Evolutionary conservation across 441 rosid species (phyloP).

Genomic region (Viola pubescens): DNA sequence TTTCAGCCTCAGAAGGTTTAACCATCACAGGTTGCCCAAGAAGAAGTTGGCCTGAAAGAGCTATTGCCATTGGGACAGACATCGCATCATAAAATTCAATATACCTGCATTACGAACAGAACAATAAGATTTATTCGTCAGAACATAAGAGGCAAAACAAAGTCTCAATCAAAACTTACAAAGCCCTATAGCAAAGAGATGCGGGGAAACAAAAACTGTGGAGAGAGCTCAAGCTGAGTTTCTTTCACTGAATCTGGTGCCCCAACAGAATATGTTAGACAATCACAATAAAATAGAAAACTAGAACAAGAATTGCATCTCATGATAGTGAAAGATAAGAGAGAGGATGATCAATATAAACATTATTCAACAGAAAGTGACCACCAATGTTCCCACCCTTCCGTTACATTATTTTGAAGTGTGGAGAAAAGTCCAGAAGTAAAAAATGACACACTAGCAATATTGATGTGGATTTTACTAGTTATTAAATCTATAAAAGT

Average conservation of each 20-base stretch:
- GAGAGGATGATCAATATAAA: slow-evolving; percentile 22
- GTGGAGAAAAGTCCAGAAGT: background rate
- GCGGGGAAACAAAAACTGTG: slow-evolving; percentile 54
- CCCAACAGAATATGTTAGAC: slow-evolving; percentile 51
- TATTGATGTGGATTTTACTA: no score
- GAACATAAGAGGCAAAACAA: slow-evolving; percentile 16
- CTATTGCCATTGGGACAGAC: slow-evolving; percentile 95
- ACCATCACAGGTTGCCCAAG: slow-evolving; percentile 96
- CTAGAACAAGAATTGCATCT: slow-evolving; percentile 14
- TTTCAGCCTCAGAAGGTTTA: slow-evolving; percentile 97
- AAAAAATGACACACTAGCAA: no score
- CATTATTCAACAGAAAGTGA: background rate
- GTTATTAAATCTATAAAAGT: no score
- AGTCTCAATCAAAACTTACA: slow-evolving; percentile 36
- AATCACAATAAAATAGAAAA: slow-evolving; percentile 15
- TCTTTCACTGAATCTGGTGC: slow-evolving; percentile 57
- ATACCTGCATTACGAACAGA: slow-evolving; percentile 53
- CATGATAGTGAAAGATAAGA: slow-evolving; percentile 15
- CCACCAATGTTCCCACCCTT: background rate
- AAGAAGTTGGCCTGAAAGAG: slow-evolving; percentile 73
- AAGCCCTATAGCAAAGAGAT: slow-evolving; percentile 48
- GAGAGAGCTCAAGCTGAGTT: slow-evolving; percentile 65
- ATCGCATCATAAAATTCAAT: slow-evolving; percentile 84
- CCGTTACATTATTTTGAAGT: background rate
- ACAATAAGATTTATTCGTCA: slow-evolving; percentile 29